These are phyloP conservation scores for Diphasiastrum complanatum DNA, from an alignment of 83 land plant species.

Conservation along the genomic window DNA sequence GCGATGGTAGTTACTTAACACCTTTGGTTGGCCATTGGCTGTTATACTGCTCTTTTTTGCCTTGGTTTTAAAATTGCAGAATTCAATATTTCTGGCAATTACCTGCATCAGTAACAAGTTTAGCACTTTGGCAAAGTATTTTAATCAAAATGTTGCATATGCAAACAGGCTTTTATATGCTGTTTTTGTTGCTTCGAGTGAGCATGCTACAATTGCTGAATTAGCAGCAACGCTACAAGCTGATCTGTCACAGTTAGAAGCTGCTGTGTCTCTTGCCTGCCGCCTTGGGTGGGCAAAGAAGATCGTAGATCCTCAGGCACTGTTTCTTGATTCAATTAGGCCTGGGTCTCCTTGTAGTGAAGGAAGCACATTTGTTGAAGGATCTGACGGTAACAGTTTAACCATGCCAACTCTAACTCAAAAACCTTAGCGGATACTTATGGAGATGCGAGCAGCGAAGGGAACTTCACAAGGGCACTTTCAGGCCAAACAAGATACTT, in stretches of 20 bases:
- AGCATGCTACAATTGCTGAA: constrained; percentile 92
- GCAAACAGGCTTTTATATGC: constrained; percentile 94
- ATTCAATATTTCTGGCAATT: no score
- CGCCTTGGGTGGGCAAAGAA: constrained; percentile 96
- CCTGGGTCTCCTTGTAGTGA: constrained; percentile 46
- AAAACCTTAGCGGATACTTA: background rate
- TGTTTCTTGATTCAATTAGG: constrained; percentile 51
- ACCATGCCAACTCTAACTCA: constrained; percentile 30
- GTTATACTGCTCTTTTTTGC: no score
- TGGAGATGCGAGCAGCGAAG: constrained; percentile 22
- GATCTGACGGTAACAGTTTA: constrained; percentile 40
- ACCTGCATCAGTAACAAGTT: no score
- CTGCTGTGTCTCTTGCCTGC: constrained; percentile 93
- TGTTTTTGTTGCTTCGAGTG: constrained; percentile 96
- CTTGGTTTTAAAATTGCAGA: no score
- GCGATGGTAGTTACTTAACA: no score
- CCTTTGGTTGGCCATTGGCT: no score
- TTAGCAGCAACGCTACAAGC: constrained; percentile 89
- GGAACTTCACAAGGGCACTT: constrained; percentile 28
- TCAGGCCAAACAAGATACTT: constrained; percentile 56
- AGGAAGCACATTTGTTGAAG: constrained; percentile 65
- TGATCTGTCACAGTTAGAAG: constrained; percentile 80
- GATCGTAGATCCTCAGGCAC: constrained; percentile 69
- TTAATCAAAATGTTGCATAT: no score
- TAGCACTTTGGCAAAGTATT: no score